A percentile compares a stretch with the other conserved stretches of the same genome.
These are phyloP conservation scores for Alternaria solani DNA, from an alignment of 2,329 filamentous ascomycete species.

Conservation along the genomic window DNA sequence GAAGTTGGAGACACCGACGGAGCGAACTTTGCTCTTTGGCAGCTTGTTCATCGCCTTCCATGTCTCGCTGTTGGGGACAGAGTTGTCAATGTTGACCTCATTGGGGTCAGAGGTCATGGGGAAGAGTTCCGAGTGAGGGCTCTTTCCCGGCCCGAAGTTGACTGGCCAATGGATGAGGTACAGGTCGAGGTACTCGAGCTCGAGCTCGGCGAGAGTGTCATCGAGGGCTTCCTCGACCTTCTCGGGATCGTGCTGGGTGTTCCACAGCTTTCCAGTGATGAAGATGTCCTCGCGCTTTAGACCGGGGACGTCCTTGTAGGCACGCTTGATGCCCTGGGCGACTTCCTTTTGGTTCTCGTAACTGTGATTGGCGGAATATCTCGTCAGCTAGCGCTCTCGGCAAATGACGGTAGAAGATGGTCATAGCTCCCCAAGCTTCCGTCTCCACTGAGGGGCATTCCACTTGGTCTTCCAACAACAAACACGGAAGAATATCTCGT, in stretches of 20 bases:
- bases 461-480: constrained; percentile 16
- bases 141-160: constrained; percentile 68
- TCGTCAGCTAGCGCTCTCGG: constrained; percentile 25
- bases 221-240: constrained; percentile 77
- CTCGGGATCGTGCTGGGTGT: constrained; percentile 78
- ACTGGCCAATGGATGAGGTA: constrained; percentile 91
- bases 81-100: constrained; percentile 54
- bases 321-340: constrained; percentile 42
- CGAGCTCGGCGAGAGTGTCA: constrained; percentile 76
- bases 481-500: not conserved
- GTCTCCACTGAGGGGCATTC: constrained; percentile 29
- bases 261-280: constrained; percentile 86
- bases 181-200: constrained; percentile 88
- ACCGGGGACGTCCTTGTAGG: constrained; percentile 37
- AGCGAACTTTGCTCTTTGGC: constrained; percentile 49
- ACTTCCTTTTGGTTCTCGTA: constrained; percentile 46
- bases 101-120: constrained; percentile 60
- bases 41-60: constrained; percentile 52
- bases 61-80: constrained; percentile 39
- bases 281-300: constrained; percentile 44
- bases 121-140: constrained; percentile 45
- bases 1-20: constrained; percentile 45
- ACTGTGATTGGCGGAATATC: constrained; percentile 38
- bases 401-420: constrained; percentile 7
- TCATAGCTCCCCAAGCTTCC: constrained; percentile 26